phyloP scores from a whole-genome alignment of 2,329 filamentous ascomycete species.

The Blastomyces parvus region DNA sequence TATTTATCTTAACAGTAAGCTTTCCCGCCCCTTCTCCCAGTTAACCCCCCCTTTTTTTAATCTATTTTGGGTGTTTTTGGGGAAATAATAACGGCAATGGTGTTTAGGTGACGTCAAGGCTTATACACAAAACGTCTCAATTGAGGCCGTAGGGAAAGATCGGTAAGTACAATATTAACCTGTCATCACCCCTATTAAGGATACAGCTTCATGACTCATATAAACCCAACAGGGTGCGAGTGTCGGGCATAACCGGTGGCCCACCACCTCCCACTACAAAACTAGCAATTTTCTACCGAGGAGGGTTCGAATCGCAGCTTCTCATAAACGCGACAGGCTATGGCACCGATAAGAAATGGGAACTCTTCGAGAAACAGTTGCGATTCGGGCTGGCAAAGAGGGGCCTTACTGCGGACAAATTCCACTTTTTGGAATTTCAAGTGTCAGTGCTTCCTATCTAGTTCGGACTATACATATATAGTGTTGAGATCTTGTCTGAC shows the following conservation, averaged over 20 bases:
- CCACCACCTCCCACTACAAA: slow-evolving; percentile 45
- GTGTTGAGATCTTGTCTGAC: not conserved
- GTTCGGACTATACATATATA: not conserved
- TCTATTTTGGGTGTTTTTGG: not conserved
- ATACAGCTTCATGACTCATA: not conserved
- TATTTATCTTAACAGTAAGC: slow-evolving; percentile 39
- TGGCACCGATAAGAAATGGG: slow-evolving; percentile 41
- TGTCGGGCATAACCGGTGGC: slow-evolving; percentile 35
- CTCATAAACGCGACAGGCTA: slow-evolving; percentile 42
- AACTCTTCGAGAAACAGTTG: slow-evolving; percentile 42
- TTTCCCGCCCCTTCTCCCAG: not conserved
- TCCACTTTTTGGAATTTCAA: slow-evolving; percentile 48
- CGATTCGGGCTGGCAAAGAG: slow-evolving; percentile 35
- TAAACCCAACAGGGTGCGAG: slow-evolving; percentile 27
- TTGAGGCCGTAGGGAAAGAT: slow-evolving; percentile 31
- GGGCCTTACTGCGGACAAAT: slow-evolving; percentile 28
- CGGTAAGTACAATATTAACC: slow-evolving; percentile 16
- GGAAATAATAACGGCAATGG: not conserved
- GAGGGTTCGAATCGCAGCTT: slow-evolving; percentile 41
- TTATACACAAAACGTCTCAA: slow-evolving; percentile 27
- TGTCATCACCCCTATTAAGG: too few relatives aligned
- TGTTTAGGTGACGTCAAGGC: slow-evolving; percentile 32
- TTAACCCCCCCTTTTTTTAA: not conserved
- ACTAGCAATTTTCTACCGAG: slow-evolving; percentile 43
- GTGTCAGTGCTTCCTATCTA: slow-evolving; percentile 19